Conservation (phyloP, 148 eudicot species). For the Selenicereus undatus region DNA sequence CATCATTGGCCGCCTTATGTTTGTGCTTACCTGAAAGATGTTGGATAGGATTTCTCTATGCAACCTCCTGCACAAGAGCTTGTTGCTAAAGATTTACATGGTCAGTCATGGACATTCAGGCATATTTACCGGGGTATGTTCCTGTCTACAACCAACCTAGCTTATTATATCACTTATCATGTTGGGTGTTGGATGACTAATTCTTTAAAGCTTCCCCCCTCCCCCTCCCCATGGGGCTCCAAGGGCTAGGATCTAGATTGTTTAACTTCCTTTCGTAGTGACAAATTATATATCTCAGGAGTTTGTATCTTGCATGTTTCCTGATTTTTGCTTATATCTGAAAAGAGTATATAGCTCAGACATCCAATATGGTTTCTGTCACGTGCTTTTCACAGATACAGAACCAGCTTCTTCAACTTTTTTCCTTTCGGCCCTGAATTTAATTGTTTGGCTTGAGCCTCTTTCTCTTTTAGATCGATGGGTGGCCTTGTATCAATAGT, state of each 20-base stretch:
- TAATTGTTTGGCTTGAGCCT: background rate
- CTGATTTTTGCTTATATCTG: background rate
- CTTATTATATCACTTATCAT: background rate
- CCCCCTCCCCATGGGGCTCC: no score
- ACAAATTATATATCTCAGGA: background rate
- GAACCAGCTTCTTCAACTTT: background rate
- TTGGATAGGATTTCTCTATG: constrained; percentile 80
- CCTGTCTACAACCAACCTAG: background rate
- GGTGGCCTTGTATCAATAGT: background rate
- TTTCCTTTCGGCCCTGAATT: background rate
- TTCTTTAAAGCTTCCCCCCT: no score
- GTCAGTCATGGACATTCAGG: constrained; percentile 91
- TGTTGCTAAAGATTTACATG: constrained; percentile 88
- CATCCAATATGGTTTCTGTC: background rate
- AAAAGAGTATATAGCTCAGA: background rate
- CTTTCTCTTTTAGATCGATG: background rate
- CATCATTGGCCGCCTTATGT: constrained; percentile 10
- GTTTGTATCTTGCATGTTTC: background rate
- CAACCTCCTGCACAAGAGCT: constrained; percentile 99
- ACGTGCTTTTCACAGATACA: background rate
- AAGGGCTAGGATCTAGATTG: background rate
- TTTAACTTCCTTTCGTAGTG: background rate
- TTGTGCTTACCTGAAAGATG: constrained; percentile 34
- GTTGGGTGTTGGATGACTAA: no score
- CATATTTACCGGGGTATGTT: constrained; percentile 83